Evolutionary conservation across 805 yeast species (phyloP), one percentile per base, ranked within the genome.

Genomic region (Kodamaea neixiangensis): DNA sequence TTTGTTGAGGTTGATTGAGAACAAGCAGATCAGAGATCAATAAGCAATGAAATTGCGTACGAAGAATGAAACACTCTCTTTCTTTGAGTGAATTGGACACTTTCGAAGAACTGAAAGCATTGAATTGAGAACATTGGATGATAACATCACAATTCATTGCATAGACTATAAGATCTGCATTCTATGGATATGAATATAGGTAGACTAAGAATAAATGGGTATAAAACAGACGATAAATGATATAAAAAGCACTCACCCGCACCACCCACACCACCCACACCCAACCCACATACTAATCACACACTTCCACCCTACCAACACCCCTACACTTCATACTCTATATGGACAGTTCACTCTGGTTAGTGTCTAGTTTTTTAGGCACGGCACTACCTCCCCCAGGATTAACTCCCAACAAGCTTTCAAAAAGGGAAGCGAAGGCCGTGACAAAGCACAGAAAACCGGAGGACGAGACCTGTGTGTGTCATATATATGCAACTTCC

Each of bases 1-100:
- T 67, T 75, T 94, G 69, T 70, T 94, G 52, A 81, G 99, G 58
- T 75, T 94, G 57, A 81, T 87, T 56, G 84, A 86, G 46, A 92
- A 94, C 73, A 80, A 78, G 53, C 44, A 58, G 46, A 61, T 62
- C 34, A 59, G 73, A 33, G 47, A 53, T 18, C 31, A 48, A 38
- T 51, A 39, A 34, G 17, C 25, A 42, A 45, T 41, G 40, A 21
- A 33, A 34, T 34, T 3, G 15, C 5, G 37, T 33, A 25, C 10
- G 45, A 38, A 19, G 14, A 44, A 29, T 17, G 6, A 34, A 7
- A 13, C 38, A 34, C n/a, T n/a, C n/a, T n/a, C n/a, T n/a, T n/a
- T n/a, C n/a, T n/a, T n/a, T n/a, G n/a, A n/a, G n/a, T 25, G 10
- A 25, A 25, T 7, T 25, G 31, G 31, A 7, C 7, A 25, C 10